These are phyloP conservation scores for Clavispora asparagi DNA, from an alignment of 805 yeast genomes.

Conservation along the genomic window DNA sequence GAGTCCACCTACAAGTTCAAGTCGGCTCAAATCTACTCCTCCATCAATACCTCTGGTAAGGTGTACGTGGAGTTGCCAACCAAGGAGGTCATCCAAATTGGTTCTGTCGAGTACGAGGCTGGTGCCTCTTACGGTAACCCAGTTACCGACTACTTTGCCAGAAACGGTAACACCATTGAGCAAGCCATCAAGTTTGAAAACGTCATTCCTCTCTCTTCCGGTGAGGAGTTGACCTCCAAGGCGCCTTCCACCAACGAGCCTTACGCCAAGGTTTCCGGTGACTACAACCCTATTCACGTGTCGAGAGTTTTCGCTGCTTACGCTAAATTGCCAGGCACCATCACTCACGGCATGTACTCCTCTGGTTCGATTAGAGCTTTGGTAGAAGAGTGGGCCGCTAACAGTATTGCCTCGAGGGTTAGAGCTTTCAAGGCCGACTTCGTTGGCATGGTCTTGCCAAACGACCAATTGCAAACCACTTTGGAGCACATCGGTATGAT, in stretches of 20 bases:
- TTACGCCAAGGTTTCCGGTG: conserved; percentile 96
- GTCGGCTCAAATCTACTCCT: conserved; percentile 66
- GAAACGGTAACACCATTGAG: conserved; percentile 91
- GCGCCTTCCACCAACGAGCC: conserved; percentile 97
- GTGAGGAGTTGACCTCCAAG: conserved; percentile 58
- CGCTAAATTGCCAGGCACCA: conserved; percentile 93
- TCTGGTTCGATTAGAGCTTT: conserved; percentile 92
- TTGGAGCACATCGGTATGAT: conserved; percentile 98
- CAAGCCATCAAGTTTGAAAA: conserved; percentile 90
- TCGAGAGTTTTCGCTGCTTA: conserved; percentile 90
- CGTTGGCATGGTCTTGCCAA: conserved; percentile 97
- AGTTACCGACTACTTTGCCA: conserved; percentile 84
- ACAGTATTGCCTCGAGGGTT: conserved; percentile 91
- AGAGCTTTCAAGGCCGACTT: conserved; percentile 88
- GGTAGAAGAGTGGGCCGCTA: conserved; percentile 98
- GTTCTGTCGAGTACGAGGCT: conserved; percentile 80
- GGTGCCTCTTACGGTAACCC: conserved; percentile 96
- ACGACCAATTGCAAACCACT: conserved; percentile 79
- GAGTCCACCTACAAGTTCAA: conserved; percentile 80
- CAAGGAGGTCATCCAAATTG: conserved; percentile 80
- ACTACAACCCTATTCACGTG: conserved; percentile 97
- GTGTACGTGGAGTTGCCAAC: conserved; percentile 87
- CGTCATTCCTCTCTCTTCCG: conserved; percentile 75
- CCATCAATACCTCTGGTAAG: conserved; percentile 80
- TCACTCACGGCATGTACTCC: conserved; percentile 98